Evolutionary conservation across 805 yeast species (phyloP), one percentile per base, ranked within the genome.

Genomic region (Schwanniomyces vanrijiae): DNA sequence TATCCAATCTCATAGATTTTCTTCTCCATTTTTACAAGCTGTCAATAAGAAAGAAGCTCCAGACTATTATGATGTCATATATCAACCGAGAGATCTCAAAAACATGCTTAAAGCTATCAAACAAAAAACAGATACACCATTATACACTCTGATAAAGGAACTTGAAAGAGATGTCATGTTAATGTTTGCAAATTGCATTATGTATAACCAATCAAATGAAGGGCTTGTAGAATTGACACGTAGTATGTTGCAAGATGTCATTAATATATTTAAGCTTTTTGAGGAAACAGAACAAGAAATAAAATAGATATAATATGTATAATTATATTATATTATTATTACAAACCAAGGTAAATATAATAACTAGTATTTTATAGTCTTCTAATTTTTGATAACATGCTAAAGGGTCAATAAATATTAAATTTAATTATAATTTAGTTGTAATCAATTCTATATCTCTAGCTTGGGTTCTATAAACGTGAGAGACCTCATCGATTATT

Each of bases 141-240:
- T 54, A 20, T 81, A 81, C 43, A 84, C 83, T 0, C 73, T 76
- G 45, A 77, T 88, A 37, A 71, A 76, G 29, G 82, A 84, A 47
- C 68, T 88, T 19, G 89, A 88, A 54, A 69, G 86, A 43, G 88
- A 85, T 51, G 71, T 88, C 38, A 76, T 84, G 69, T 69, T 84
- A 49, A 86, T 88, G 94, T 86, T 85, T 66, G 86, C 92, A 43
- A 88, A 88, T 62, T 88, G 92, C 14, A 77, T 88, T 14, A 88
- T 88, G 94, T 88, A 83, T 66, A 88, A 88, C 62, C 79, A 79
- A 55, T 75, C 81, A 50, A 82, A 78, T 49, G 78, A 83, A 22
- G 89, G 84, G 45, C 74, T 86, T 50, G 80, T 78, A 37, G 62
- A 66, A 31, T 77, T 88, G 76, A 80, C 90, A 1, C 68, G 76